A percentile compares a stretch with the other conserved stretches of the same genome.
These are phyloP conservation scores for Kodamaea kaohsiungensis DNA, from an alignment of 805 yeast species.

Conservation along the genomic window DNA sequence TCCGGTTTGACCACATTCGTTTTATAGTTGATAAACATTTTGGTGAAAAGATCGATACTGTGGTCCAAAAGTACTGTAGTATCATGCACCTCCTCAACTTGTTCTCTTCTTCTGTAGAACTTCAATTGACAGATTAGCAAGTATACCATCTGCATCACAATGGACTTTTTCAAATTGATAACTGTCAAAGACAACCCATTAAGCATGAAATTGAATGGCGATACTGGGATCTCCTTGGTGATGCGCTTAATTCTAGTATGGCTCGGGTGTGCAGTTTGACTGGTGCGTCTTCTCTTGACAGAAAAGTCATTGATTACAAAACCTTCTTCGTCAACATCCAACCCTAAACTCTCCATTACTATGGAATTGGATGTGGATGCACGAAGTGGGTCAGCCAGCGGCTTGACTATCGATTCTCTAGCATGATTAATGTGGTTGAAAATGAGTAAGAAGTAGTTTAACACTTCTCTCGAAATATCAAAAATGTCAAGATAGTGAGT, in stretches of 20 bases:
- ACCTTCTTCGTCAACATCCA: slow-evolving; percentile 47
- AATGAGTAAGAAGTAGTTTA: slow-evolving; percentile 37
- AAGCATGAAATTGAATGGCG: slow-evolving; percentile 43
- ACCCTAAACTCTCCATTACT: slow-evolving; percentile 38
- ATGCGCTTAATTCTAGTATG: slow-evolving; percentile 14
- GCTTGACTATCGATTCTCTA: slow-evolving; percentile 8
- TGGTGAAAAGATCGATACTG: slow-evolving; percentile 35
- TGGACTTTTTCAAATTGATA: slow-evolving; percentile 44
- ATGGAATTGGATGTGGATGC: slow-evolving; percentile 15
- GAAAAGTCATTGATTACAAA: slow-evolving; percentile 46
- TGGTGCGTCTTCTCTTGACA: slow-evolving; percentile 33
- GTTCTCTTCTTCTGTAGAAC: slow-evolving; percentile 29
- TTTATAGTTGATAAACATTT: slow-evolving; percentile 41
- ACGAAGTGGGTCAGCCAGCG: slow-evolving; percentile 5
- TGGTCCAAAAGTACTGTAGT: slow-evolving; percentile 21
- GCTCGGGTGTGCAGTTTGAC: slow-evolving; percentile 7
- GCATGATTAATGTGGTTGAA: slow-evolving; percentile 29
- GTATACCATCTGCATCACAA: slow-evolving; percentile 44
- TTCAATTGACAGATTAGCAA: slow-evolving; percentile 41
- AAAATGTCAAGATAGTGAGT: slow-evolving; percentile 35
- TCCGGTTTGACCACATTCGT: slow-evolving; percentile 21
- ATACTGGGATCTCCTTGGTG: slow-evolving; percentile 32
- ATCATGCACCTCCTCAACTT: slow-evolving; percentile 9
- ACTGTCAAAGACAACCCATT: slow-evolving; percentile 45
- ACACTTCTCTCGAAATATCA: slow-evolving; percentile 39